phyloP scores from a whole-genome alignment of 2,329 filamentous ascomycete genomes.

The Xylaria sp. region DNA sequence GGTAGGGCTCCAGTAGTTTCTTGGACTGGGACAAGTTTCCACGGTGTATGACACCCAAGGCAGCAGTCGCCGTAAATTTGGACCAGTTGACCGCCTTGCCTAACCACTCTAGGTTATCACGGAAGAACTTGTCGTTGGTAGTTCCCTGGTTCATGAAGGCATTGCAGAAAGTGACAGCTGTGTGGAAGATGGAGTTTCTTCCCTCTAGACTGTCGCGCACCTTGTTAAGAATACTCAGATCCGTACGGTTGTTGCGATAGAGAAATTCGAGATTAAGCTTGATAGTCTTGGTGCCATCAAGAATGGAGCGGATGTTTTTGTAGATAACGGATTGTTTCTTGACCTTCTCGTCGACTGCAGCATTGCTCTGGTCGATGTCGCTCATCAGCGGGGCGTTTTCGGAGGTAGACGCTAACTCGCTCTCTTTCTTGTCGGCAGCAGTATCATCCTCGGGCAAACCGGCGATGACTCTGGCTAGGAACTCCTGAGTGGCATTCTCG shows the following conservation, averaged over 20 bases:
- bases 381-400: slow-evolving; percentile 47
- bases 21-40: slow-evolving; percentile 91
- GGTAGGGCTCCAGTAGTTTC: slow-evolving; percentile 89
- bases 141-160: slow-evolving; percentile 99
- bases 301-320: slow-evolving; percentile 59
- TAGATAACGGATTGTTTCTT: slow-evolving; percentile 53
- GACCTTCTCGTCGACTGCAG: slow-evolving; percentile 45
- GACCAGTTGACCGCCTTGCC: slow-evolving; percentile 99
- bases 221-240: slow-evolving; percentile 90
- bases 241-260: slow-evolving; percentile 90
- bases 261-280: slow-evolving; percentile 94
- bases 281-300: slow-evolving; percentile 89
- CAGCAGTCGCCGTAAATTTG: slow-evolving; percentile 96
- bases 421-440: slow-evolving; percentile 40
- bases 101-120: slow-evolving; percentile 95
- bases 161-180: slow-evolving; percentile 93
- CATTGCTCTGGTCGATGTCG: slow-evolving; percentile 45
- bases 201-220: slow-evolving; percentile 92
- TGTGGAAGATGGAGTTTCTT: slow-evolving; percentile 97
- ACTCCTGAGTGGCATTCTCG: slow-evolving; percentile 97
- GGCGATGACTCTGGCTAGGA: slow-evolving; percentile 81
- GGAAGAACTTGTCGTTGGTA: slow-evolving; percentile 97
- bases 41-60: slow-evolving; percentile 91
- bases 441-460: slow-evolving; percentile 59
- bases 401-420: slow-evolving; percentile 42